These are phyloP conservation scores for Microthlaspi erraticum DNA, from an alignment of 345 rosid species.

Conservation along the genomic window DNA sequence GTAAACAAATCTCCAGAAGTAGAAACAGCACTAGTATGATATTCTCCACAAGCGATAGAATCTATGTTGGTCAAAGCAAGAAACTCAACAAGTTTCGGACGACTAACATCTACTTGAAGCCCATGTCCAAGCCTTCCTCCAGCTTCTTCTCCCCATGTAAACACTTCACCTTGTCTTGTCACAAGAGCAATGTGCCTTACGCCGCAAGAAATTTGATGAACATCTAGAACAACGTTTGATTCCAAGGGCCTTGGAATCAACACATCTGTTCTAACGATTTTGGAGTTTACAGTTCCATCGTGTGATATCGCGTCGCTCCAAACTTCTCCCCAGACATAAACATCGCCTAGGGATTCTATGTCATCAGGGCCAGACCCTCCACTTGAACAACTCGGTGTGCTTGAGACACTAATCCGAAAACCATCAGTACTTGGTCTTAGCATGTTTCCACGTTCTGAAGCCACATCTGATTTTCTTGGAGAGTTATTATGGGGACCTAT, in stretches of 20 bases:
- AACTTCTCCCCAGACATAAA: conserved; percentile 94
- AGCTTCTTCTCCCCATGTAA: conserved; percentile 97
- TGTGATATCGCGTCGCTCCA: conserved; percentile 69
- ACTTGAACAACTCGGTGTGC: conserved; percentile 94
- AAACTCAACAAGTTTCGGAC: conserved; percentile 82
- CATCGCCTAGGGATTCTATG: conserved; percentile 94
- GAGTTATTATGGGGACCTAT: conserved; percentile 49
- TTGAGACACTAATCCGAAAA: conserved; percentile 90
- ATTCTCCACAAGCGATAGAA: conserved; percentile 83
- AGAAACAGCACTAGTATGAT: conserved; percentile 86
- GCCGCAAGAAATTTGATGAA: conserved; percentile 94
- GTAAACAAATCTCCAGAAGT: conserved; percentile 77
- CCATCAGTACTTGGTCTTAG: conserved; percentile 88
- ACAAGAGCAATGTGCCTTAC: conserved; percentile 81
- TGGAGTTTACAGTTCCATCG: conserved; percentile 55
- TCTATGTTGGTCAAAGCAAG: conserved; percentile 79
- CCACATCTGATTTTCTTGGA: conserved; percentile 77
- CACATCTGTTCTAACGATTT: conserved; percentile 59
- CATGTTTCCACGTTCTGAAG: conserved; percentile 83
- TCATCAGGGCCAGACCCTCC: conserved; percentile 99
- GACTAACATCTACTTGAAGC: conserved; percentile 61
- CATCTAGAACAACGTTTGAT: conserved; percentile 93
- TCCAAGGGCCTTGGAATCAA: conserved; percentile 79
- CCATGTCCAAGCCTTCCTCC: conserved; percentile 99
- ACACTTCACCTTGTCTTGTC: conserved; percentile 95